Base-by-base conservation (phyloP, 208 protist genomes). In the Crithidia acanthocephali region DNA sequence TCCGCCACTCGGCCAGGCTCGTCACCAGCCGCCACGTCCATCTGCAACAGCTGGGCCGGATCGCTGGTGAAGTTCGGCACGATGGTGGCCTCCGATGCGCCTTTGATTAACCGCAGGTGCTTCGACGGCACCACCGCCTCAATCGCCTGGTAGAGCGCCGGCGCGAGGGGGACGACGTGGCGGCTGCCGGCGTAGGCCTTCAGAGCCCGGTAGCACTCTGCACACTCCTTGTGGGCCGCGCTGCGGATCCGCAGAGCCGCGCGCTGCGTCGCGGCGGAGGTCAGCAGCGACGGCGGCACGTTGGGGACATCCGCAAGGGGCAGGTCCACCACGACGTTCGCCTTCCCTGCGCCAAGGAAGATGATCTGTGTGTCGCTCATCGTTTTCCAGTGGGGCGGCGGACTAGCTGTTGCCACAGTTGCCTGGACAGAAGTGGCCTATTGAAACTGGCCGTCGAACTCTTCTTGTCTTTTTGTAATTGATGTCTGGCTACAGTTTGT, bases 21-120 rank as follows among this genome's bases (percentile, higher is more conserved):
- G 6, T 62, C 68, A 23, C 45, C 45, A 11, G 62, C 47, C 9
- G 61, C 27, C 30, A 70, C 2, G 63, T 62, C 65, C 37, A 53
- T 9, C 40, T 27, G 35, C 50, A 78, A 51, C 45, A 80, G 62
- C 42, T 69, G 63, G 3, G 63, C 75, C 20, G 75, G 68, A 27
- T 75, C 64, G 28, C 37, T 68, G 0, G 77, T 72, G 63, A 80
- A 86, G 67, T 86, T 79, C 20, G 81, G 81, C 48, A 86, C 25
- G 11, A 86, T 48, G 53, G 67, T 75, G 13, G 74, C 81, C 59
- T 76, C 76, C 13, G 67, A 56, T 27, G 69, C 69, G 28, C 32
- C 35, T 18, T 44, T 25, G 30, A 86, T 53, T 27, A 74, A 44
- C n/a, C 45, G 16, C 23, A 61, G 68, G 22, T 70, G 58, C 27